Base-by-base conservation (phyloP, 2,329 filamentous ascomycete genomes). In the Alternaria triticimaculans region DNA sequence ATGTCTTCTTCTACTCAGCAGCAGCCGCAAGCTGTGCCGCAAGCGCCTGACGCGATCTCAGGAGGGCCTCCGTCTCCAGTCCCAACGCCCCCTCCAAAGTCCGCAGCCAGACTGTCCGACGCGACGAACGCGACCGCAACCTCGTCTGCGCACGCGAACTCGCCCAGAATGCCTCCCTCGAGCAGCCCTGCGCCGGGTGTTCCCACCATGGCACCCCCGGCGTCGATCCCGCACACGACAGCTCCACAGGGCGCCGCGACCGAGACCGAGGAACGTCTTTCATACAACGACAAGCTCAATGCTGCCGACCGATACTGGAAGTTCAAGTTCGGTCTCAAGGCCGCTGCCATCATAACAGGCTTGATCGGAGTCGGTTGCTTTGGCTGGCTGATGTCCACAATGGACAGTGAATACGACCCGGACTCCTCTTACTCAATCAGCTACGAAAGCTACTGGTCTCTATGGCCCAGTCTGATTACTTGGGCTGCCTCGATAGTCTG, bases 341-440 rank as follows among this genome's bases (percentile, higher is more conserved):
- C 60, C 4, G 37, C 73, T 21, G 55, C 72, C 25, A 56, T 78
- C 43, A 41, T 79, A 21, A 60, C 69, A 5, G 69, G 68, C 49
- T 45, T 79, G 6, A 73, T 80, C 20, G 78, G 78, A 30, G 71
- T 78, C 25, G 76, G 76, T 26, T 76, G 75, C 49, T 58, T 75
- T 12, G 77, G 57, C 1, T 78, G 73, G 72, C 66, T 66, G 3
- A 49, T 75, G 7, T 49, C 58, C 43, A 60, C 50, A 1, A 50
- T 23, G 45, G 45, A 48, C 15, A 25, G 1, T n/a, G 21, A 25
- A 6, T 15, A n/a, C 21, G 18, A 33, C 48, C 20, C 49, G 18
- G 48, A 41, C 26, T 70, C 58, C 37, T 53, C 28, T 11, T 74
- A 66, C n/a, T 41, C 37, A 18, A 41, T 41, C 8, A 59, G 65